Conservation (phyloP, 2,329 filamentous ascomycete genomes). For the Monilinia fructicola region DNA sequence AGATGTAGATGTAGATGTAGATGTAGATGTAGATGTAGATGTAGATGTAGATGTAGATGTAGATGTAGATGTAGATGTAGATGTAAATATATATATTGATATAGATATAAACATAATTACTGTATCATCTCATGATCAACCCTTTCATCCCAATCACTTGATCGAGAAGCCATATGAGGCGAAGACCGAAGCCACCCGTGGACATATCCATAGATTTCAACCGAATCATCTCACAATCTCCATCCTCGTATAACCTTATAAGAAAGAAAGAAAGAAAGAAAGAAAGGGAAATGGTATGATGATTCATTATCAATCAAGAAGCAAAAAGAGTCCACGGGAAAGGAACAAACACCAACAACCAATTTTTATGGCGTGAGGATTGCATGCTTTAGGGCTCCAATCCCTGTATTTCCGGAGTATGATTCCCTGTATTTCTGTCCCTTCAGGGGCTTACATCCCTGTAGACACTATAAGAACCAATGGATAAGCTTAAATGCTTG, state of each 20-base stretch:
- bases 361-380: not conserved
- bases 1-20: too few relatives aligned
- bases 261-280: not conserved
- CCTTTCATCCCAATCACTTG: not conserved
- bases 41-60: too few relatives aligned
- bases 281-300: not conserved
- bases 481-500: not conserved
- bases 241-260: not conserved
- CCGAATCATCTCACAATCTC: too few relatives aligned
- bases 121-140: not conserved
- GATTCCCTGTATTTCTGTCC: not conserved
- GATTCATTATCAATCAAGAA: too few relatives aligned
- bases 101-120: too few relatives aligned
- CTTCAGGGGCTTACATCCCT: not conserved
- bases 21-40: too few relatives aligned
- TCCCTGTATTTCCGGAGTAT: not conserved
- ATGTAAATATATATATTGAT: too few relatives aligned
- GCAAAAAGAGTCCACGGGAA: too few relatives aligned
- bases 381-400: not conserved
- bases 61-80: too few relatives aligned
- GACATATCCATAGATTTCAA: too few relatives aligned
- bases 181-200: too few relatives aligned
- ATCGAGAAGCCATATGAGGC: not conserved
- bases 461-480: not conserved
- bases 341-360: too few relatives aligned